These are phyloP conservation scores for Tolypocladium endophyticum DNA, from an alignment of 2,329 filamentous ascomycete genomes.

Conservation along the genomic window DNA sequence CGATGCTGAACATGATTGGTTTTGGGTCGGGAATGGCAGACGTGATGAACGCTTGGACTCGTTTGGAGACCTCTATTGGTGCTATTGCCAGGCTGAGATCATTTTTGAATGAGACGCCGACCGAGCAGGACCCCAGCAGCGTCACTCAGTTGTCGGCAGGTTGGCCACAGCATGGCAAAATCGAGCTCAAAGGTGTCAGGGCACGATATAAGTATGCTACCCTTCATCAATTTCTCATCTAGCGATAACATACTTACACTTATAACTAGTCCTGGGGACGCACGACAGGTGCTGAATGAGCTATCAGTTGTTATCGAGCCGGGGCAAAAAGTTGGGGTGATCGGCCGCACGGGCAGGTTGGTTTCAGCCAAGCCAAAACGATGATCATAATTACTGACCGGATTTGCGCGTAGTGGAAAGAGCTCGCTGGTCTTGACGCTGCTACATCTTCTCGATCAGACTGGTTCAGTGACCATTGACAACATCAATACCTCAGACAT, in stretches of 20 bases:
- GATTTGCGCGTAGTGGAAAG: constrained; percentile 10
- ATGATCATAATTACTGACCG: neutral
- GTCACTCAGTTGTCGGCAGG: neutral
- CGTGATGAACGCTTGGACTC: constrained; percentile 2
- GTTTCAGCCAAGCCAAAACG: neutral
- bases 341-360: constrained; percentile 9
- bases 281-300: constrained; percentile 3
- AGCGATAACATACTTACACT: neutral
- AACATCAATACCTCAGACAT: constrained; percentile 15
- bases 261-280: neutral
- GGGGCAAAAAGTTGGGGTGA: constrained; percentile 9
- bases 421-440: constrained; percentile 5
- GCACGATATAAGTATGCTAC: constrained; percentile 7
- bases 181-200: constrained; percentile 6
- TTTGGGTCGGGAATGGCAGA: constrained; percentile 2
- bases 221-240: neutral
- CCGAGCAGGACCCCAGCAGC: neutral
- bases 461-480: constrained; percentile 11
- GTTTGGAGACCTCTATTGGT: constrained; percentile 11
- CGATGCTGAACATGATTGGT: constrained; percentile 4
- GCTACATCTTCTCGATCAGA: neutral
- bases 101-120: constrained; percentile 1
- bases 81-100: constrained; percentile 9
- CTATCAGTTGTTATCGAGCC: constrained; percentile 7
- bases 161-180: constrained; percentile 6